Percentiles rank a stretch among this genome's conserved stretches.
These are phyloP conservation scores for Eucalyptus lansdowneana DNA, from an alignment of 345 rosid species.

Conservation along the genomic window DNA sequence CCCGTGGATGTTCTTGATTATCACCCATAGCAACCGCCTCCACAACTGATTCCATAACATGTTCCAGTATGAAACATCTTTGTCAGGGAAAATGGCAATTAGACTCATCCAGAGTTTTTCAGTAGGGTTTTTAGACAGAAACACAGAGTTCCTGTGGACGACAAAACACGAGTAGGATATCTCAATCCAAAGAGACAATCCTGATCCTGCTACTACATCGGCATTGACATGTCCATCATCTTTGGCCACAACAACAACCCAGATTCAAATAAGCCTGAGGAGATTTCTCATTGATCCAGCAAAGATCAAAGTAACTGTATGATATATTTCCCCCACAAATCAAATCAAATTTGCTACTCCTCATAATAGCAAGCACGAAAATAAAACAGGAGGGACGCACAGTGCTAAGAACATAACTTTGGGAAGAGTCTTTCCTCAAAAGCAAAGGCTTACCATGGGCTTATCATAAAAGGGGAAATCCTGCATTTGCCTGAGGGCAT, in stretches of 20 bases:
- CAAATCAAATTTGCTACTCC: not conserved
- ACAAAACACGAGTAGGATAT: not conserved
- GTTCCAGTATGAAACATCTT: not conserved
- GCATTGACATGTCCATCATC: not conserved
- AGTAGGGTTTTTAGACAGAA: not conserved
- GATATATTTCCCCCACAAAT: not conserved
- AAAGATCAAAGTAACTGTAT: not conserved
- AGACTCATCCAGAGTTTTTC: not conserved
- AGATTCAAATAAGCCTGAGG: not conserved
- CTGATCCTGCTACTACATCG: not conserved
- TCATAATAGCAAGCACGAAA: not conserved
- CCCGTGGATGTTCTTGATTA: not conserved
- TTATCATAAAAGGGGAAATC: slow-evolving; percentile 91
- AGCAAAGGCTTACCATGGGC: slow-evolving; percentile 44
- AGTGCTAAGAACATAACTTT: not conserved
- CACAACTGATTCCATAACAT: not conserved
- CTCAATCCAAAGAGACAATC: not conserved
- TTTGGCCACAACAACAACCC: not conserved
- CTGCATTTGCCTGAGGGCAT: slow-evolving; percentile 80
- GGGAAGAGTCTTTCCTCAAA: not conserved
- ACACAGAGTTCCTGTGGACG: not conserved
- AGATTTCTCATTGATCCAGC: not conserved
- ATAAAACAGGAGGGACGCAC: not conserved
- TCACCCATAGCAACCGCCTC: not conserved
- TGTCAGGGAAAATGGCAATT: not conserved